Evolutionary conservation across 169 alveolate species (phyloP).

Genomic region (Eimeria tenella): DNA sequence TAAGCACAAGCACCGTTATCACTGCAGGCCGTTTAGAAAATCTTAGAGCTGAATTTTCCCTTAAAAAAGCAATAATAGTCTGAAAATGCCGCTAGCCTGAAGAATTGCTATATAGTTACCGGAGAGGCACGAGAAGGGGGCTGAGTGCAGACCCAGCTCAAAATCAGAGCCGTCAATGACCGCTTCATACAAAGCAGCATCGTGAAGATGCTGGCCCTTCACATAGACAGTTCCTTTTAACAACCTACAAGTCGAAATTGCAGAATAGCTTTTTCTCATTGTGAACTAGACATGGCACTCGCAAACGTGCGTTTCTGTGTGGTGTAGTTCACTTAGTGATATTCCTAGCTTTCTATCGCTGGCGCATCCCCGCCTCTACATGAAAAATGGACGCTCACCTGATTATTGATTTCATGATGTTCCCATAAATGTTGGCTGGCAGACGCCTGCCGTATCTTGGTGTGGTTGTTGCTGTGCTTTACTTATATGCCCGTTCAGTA

Average conservation of each 20-base stretch:
- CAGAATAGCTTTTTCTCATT: neutral
- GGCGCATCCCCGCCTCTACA: constrained; percentile 41
- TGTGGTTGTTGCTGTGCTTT: constrained; percentile 16
- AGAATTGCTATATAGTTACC: constrained; percentile 10
- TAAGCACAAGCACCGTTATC: no score
- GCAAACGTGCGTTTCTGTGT: neutral
- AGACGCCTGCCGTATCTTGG: neutral
- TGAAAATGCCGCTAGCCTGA: no score
- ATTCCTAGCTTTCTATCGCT: constrained; percentile 32
- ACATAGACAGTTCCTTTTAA: neutral
- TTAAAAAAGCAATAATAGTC: no score
- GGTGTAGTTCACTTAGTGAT: constrained; percentile 31
- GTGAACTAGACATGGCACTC: neutral
- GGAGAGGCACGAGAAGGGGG: constrained; percentile 6
- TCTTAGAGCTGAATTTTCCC: no score
- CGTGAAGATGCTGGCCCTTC: neutral
- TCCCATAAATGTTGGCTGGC: neutral
- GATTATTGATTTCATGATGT: constrained; percentile 16
- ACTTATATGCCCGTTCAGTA: constrained; percentile 27
- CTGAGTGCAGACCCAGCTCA: neutral
- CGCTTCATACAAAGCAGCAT: no score
- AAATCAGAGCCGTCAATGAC: neutral
- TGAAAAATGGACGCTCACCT: constrained; percentile 62
- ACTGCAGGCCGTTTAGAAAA: no score
- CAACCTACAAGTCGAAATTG: neutral